Evolutionary conservation across 805 yeast species (phyloP).

Genomic region (Cyberlindnera petersonii): DNA sequence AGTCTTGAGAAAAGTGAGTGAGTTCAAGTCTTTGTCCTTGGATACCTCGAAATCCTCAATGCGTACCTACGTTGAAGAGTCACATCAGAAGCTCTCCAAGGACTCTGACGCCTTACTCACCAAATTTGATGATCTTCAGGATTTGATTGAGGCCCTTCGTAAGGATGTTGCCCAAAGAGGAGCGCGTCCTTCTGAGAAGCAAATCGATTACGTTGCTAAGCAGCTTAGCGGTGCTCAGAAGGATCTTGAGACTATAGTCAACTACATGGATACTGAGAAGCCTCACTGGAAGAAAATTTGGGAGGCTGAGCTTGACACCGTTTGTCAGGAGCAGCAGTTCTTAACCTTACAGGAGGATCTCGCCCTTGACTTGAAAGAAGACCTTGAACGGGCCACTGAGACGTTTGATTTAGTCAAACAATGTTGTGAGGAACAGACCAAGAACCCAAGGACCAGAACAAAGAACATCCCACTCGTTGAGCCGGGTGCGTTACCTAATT

Average conservation of each 20-base stretch:
- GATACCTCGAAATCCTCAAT: constrained; percentile 33
- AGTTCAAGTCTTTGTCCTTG: constrained; percentile 48
- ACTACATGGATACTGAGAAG: constrained; percentile 64
- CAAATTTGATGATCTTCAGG: constrained; percentile 87
- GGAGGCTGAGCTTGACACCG: constrained; percentile 86
- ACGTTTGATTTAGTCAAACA: constrained; percentile 78
- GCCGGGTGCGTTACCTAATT: constrained; percentile 58
- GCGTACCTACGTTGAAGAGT: constrained; percentile 66
- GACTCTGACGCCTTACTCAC: constrained; percentile 74
- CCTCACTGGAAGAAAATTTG: constrained; percentile 87
- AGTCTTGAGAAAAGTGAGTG: constrained; percentile 42
- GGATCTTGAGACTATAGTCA: constrained; percentile 50
- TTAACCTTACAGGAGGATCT: constrained; percentile 87
- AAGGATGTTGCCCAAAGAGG: constrained; percentile 92
- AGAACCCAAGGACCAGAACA: constrained; percentile 43
- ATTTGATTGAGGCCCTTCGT: constrained; percentile 80
- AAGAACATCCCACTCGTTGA: constrained; percentile 44
- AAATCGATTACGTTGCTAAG: constrained; percentile 58
- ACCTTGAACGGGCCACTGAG: constrained; percentile 72
- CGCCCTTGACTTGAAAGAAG: constrained; percentile 73
- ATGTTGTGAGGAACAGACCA: constrained; percentile 74
- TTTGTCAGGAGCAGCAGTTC: constrained; percentile 92
- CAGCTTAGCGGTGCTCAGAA: constrained; percentile 59
- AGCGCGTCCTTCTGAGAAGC: constrained; percentile 72
- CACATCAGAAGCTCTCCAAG: constrained; percentile 67